These are phyloP conservation scores for Vitis hybrid DNA, from an alignment of 177 flowering plant species.

Conservation along the genomic window DNA sequence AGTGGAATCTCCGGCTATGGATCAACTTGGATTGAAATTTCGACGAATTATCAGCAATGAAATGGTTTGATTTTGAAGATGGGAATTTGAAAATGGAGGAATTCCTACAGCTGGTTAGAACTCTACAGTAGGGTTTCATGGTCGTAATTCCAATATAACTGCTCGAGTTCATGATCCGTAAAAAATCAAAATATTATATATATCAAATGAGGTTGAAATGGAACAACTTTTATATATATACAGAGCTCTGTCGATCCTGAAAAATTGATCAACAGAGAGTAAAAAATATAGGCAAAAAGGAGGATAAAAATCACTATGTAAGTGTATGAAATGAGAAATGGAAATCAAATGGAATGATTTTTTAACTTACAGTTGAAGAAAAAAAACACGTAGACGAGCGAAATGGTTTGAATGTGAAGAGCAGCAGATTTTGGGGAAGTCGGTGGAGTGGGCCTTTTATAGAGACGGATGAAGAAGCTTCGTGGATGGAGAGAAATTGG, in stretches of 20 bases:
- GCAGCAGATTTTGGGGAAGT: neutral
- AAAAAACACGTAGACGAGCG: neutral
- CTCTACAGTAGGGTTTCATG: conserved; percentile 37
- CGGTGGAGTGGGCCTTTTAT: neutral
- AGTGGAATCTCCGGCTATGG: neutral
- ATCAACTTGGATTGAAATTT: conserved; percentile 10
- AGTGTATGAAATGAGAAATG: neutral
- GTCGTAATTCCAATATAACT: conserved; percentile 24
- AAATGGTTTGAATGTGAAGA: conserved; percentile 1
- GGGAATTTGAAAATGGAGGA: conserved; percentile 26
- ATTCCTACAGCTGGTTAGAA: conserved; percentile 15
- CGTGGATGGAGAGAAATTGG: too few relatives aligned
- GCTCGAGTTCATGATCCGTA: conserved; percentile 19
- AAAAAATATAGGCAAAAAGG: neutral
- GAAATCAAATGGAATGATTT: conserved; percentile 4
- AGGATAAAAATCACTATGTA: neutral
- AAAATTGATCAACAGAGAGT: conserved; percentile 16
- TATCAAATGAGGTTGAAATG: neutral
- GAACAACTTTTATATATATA: neutral
- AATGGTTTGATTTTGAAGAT: neutral
- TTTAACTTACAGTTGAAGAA: neutral
- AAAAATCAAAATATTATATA: neutral
- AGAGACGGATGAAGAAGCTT: too few relatives aligned
- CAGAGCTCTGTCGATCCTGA: conserved; percentile 17
- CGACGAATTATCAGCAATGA: conserved; percentile 17